Evolutionary conservation across 1,139 yeast genomes (phyloP).

Genomic region (Scheffersomyces segobiensis): DNA sequence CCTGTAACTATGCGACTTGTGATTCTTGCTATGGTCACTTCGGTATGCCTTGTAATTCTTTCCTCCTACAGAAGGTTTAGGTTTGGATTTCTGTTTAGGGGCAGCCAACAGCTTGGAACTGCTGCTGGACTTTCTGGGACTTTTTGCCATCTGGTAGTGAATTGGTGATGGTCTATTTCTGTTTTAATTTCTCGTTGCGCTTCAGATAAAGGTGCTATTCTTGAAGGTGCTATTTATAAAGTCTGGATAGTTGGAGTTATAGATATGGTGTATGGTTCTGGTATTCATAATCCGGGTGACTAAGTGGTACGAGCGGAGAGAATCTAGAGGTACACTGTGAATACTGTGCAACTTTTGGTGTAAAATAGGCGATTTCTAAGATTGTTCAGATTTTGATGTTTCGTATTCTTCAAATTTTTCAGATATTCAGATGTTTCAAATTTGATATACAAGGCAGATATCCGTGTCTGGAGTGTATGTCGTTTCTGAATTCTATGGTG

Average conservation of each 20-base stretch:
- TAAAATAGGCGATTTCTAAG: too few relatives aligned
- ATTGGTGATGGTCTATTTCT: neutral
- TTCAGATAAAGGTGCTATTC: neutral
- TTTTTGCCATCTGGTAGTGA: conserved; percentile 25
- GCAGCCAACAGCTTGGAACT: conserved; percentile 1
- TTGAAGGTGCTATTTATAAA: neutral
- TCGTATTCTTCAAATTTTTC: too few relatives aligned
- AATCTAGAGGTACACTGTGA: too few relatives aligned
- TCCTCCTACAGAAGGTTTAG: conserved; percentile 24
- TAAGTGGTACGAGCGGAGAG: too few relatives aligned
- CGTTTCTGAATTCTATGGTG: too few relatives aligned
- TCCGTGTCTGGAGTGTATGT: too few relatives aligned
- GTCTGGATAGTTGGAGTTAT: conserved; percentile 8
- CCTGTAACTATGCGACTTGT: neutral
- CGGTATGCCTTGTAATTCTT: conserved; percentile 33
- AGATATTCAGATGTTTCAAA: too few relatives aligned
- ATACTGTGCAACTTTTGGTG: too few relatives aligned
- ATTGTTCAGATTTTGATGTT: too few relatives aligned
- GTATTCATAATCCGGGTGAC: neutral
- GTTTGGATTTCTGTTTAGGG: neutral
- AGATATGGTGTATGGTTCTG: neutral
- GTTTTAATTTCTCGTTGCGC: neutral
- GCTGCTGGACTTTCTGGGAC: conserved; percentile 25
- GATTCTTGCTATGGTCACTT: conserved; percentile 9
- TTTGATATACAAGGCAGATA: too few relatives aligned